Conservation (phyloP, 805 yeast genomes). For the Starmerella floricola region DNA sequence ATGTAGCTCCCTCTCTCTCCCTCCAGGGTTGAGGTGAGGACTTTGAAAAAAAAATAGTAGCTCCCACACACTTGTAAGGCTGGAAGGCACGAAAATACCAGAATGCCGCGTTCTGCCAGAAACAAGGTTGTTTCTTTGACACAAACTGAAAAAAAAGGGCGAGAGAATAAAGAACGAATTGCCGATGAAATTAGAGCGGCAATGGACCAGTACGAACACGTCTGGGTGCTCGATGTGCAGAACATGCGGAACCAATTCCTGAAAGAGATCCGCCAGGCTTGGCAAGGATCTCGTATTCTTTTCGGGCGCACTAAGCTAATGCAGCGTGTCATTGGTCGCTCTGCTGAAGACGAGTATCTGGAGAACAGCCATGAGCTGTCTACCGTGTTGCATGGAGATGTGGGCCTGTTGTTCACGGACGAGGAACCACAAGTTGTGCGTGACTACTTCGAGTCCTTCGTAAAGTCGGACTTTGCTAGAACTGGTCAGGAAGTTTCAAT, state of each 20-base stretch:
- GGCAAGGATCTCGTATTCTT: constrained; percentile 81
- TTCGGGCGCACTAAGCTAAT: constrained; percentile 89
- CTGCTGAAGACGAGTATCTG: constrained; percentile 79
- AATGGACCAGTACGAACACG: constrained; percentile 62
- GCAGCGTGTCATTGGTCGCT: constrained; percentile 82
- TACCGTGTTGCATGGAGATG: constrained; percentile 55
- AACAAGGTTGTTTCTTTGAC: constrained; percentile 91
- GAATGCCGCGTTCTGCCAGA: constrained; percentile 95
- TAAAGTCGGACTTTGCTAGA: constrained; percentile 74
- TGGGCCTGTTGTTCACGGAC: constrained; percentile 81
- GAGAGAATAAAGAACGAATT: constrained; percentile 79
- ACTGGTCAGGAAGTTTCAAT: constrained; percentile 79
- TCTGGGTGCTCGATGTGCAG: constrained; percentile 76
- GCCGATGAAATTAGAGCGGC: constrained; percentile 81
- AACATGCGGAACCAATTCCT: constrained; percentile 93
- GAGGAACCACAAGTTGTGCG: constrained; percentile 81
- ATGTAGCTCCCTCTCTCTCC: not conserved
- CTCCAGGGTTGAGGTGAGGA: not conserved
- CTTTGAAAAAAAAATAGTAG: constrained; percentile 1
- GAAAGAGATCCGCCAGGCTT: constrained; percentile 82
- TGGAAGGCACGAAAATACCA: not conserved
- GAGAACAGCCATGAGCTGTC: constrained; percentile 67
- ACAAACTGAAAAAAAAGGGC: constrained; percentile 91
- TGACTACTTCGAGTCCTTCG: constrained; percentile 70
- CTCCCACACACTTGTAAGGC: not conserved